Base-by-base conservation (phyloP, 2,329 filamentous ascomycete genomes). In the Calonectria pteridis region DNA sequence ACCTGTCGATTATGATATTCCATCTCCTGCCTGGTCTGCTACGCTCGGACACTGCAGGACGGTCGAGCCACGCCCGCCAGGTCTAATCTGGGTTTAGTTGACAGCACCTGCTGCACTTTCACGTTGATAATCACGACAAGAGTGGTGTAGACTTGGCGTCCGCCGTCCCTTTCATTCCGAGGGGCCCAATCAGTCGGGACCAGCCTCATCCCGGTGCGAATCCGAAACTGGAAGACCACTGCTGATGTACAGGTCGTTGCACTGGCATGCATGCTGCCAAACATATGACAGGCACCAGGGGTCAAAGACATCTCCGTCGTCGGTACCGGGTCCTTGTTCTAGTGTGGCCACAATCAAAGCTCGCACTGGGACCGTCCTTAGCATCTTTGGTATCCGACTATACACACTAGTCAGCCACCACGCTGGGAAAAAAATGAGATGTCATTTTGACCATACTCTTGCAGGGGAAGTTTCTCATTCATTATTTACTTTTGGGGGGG, bases 281-380 rank as follows among this genome's bases (percentile, higher is more conserved):
- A 31, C 55, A 62, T 23, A 62, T 62, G 43, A 46, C 55, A 62
- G 33, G 55, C 31, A 62, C 35, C 55, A 62, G 55, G 55, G 55
- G 55, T 29, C 33, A 62, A 62, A 62, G 55, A 28, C 35, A 62
- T 20, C 2, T 18, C 16, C 14, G n/a, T 13, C 33, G 3, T 62
- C 33, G 6, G 31, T 28, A 23, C 55, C 55, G 55, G 18, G 31
- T 40, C n/a, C 16, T 28, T 40, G 33, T 62, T 40, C 35, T 37
- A 13, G 37, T 28, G 18, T 28, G 26, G 35, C n/a, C 18, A n/a
- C 14, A 62, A 59, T 59, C 33, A 59, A 33, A 35, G n/a, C 31
- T 37, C 7, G 33, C 55, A 62, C 40, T 37, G 14, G 55, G 9
- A 13, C 55, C 33, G 18, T 40, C 23, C 55, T 40, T 62, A n/a